Base-by-base conservation (phyloP, 768 basidiomycete species). In the Gyrodon lividus region DNA sequence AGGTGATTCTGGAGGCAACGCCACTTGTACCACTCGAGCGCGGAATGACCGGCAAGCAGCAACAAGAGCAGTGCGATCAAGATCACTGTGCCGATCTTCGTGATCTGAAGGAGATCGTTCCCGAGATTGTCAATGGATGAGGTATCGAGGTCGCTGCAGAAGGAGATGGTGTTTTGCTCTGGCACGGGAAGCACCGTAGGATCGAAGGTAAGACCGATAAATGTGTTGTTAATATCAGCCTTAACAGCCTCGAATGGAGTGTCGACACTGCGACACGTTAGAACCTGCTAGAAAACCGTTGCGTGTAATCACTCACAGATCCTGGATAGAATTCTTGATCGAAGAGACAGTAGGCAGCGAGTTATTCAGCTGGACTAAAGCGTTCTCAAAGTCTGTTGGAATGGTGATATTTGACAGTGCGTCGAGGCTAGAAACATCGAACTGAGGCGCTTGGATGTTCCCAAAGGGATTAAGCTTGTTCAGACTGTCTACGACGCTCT, bases 1-100 rank as follows among this genome's bases (percentile, higher is more conserved):
- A 93, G 71, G 59, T 90, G 84, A 3, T 58, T 60, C 70, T 81
- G 81, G 66, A 89, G 77, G 65, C 73, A 82, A 12, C 79, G 76
- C 89, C 92, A 97, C 62, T 87, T 88, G 77, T 85, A 93, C 89
- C 92, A 93, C 60, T 93, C 91, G 59, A 95, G 73, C 4, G 84
- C 66, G 56, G 83, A 87, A 68, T 93, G 81, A 31, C 82, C 82
- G 8, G 76, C 82, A 58, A 94, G 76, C 44, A 95, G 79, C 48
- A 92, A 60, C 34, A 92, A 66, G n/a, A 88, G 83, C 33, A 87
- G 68, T 38, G 84, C 66, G 48, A 91, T 76, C 57, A 97, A 71
- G 50, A 98, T 76, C 44, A 89, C 73, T 24, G 81, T 83, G 23
- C 87, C 89, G 50, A 96, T 87, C 70, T 86, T 87, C 14, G 89